These are phyloP conservation scores for Pharnaceum exiguum DNA, from an alignment of 148 eudicot species.

Conservation along the genomic window DNA sequence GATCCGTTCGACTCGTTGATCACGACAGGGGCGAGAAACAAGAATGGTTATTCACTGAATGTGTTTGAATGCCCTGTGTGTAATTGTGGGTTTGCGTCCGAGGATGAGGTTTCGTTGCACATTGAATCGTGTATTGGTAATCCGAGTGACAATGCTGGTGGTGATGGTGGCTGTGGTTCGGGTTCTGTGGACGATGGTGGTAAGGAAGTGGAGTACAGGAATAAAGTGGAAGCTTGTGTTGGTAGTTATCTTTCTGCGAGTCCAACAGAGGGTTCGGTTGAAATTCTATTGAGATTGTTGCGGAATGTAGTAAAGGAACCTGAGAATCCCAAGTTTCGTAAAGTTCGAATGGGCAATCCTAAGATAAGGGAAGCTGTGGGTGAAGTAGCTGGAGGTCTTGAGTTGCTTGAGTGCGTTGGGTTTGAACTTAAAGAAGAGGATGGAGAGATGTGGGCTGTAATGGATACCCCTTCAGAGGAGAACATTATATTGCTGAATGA, in stretches of 20 bases:
- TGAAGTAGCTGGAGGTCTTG: constrained; percentile 68
- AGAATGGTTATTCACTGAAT: constrained; percentile 58
- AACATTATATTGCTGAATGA: constrained; percentile 31
- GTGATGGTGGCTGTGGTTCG: constrained; percentile 5
- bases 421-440: constrained; percentile 80
- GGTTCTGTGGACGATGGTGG: constrained; percentile 20
- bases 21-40: constrained; percentile 67
- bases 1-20: constrained; percentile 73
- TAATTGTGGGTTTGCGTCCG: constrained; percentile 58
- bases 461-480: constrained; percentile 67
- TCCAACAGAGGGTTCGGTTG: constrained; percentile 58
- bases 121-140: constrained; percentile 61
- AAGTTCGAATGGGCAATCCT: constrained; percentile 74
- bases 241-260: constrained; percentile 68
- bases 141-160: constrained; percentile 19
- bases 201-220: constrained; percentile 10
- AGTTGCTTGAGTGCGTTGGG: constrained; percentile 76
- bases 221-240: constrained; percentile 53
- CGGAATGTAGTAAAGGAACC: constrained; percentile 71
- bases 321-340: constrained; percentile 77
- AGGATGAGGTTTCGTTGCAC: constrained; percentile 75
- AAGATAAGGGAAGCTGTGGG: constrained; percentile 86
- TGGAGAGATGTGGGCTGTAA: constrained; percentile 85
- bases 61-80: constrained; percentile 95
- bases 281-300: constrained; percentile 61